Percentiles rank a stretch among this genome's conserved stretches.
phyloP scores from a whole-genome alignment of 75 land plant genomes.

The Ceratopteris richardii region DNA sequence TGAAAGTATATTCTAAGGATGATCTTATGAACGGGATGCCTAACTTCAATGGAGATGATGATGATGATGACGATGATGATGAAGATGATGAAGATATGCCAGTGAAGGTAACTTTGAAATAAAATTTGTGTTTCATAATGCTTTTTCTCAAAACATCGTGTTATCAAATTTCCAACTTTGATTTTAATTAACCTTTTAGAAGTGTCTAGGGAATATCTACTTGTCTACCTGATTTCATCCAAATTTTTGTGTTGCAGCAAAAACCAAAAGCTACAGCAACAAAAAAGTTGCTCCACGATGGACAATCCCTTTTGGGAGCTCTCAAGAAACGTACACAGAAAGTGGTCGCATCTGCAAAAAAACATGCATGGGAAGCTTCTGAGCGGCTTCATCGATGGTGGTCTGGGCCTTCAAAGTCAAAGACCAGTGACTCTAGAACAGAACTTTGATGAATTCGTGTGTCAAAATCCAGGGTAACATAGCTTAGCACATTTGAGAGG shows the following conservation, averaged over 20 bases:
- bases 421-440: neutral
- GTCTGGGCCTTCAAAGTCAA: neutral
- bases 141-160: neutral
- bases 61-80: slow-evolving; percentile 77
- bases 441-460: slow-evolving; percentile 1
- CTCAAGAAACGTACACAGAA: neutral
- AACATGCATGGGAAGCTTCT: neutral
- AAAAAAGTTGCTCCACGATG: neutral
- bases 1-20: slow-evolving; percentile 94
- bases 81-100: slow-evolving; percentile 44
- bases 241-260: neutral
- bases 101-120: neutral
- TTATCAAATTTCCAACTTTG: neutral
- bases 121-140: neutral
- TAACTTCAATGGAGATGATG: slow-evolving; percentile 44
- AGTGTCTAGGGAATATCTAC: neutral
- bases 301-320: neutral
- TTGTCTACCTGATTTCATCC: neutral
- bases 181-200: neutral
- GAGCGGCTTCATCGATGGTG: slow-evolving; percentile 1
- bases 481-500: too few relatives aligned
- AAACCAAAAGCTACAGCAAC: neutral
- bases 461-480: too few relatives aligned
- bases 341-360: neutral
- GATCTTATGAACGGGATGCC: slow-evolving; percentile 61